Evolutionary conservation across 106 monocot genomes (phyloP), one percentile per base, ranked within the genome.

Genomic region (Dactylorhiza incarnata): DNA sequence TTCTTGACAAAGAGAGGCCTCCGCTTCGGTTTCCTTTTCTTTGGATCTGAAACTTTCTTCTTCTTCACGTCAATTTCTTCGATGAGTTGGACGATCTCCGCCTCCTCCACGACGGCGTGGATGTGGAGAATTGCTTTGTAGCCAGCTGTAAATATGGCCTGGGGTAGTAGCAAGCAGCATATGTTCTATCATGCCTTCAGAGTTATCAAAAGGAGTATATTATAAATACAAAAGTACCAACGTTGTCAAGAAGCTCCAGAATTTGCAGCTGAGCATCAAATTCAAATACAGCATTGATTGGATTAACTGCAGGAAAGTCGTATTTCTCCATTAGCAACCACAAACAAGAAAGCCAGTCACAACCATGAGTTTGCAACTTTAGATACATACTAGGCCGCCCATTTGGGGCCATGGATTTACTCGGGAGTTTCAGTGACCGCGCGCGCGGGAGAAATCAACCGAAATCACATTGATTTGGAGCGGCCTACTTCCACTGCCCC

Each of bases 111-210:
- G 52, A 94, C 68, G 37, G 97, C 77, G 75, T 99, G 97, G 76
- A 99, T 89, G 73, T 99, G 97, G 71, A 99, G 72, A 2, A 99
- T 78, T 44, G 97, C 97, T 72, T 91, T 99, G 83, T 94, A 99
- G 29, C 97, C 97, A 76, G 97, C 94, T 73, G 97, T 99, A 25
- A 99, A 99, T 52, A 99, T 94, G 26, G 94, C 93, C 97, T 97
- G 81, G 44, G 5, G 29, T 37, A 84, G 51, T 44, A 49, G 74
- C 10, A 78, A 17, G 69, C 1, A 44, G 9, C 15, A 20, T 54
- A 19, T 48, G 46, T 52, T 51, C 20, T 16, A 14, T 5, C 5
- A 14, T 45, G 45, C n/a, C 5, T 46, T 70, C 17, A 15, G 45
- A 5, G 6, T 37, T 12, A 47, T 17, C 43, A 70, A 5, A 7